These are phyloP conservation scores for Ceratobasidium sp. DNA, from an alignment of 1,284 basidiomycete species.

Conservation along the genomic window DNA sequence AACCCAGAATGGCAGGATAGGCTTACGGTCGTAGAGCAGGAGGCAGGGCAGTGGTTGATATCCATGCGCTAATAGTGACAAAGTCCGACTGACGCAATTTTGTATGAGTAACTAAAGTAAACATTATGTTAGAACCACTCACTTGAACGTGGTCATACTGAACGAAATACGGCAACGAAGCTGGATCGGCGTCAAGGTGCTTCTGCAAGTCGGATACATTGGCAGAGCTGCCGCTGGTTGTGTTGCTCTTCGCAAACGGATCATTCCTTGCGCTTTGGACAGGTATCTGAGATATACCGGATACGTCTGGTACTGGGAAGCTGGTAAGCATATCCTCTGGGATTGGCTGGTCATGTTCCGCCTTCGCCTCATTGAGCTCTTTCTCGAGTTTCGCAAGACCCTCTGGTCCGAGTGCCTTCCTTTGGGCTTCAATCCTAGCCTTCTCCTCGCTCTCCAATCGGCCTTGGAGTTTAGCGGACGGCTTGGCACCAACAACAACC, in stretches of 20 bases:
- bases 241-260: conserved; percentile 47
- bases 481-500: conserved; percentile 84
- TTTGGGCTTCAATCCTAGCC: conserved; percentile 76
- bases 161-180: conserved; percentile 84
- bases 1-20: neutral
- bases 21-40: conserved; percentile 79
- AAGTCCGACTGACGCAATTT: conserved; percentile 81
- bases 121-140: conserved; percentile 46
- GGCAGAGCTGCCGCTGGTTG: conserved; percentile 44
- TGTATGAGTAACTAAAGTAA: conserved; percentile 18
- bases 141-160: conserved; percentile 91
- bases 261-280: conserved; percentile 83
- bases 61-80: conserved; percentile 80
- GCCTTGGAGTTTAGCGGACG: conserved; percentile 85
- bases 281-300: conserved; percentile 93
- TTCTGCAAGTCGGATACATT: conserved; percentile 62
- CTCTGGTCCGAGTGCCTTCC: conserved; percentile 76
- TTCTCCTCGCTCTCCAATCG: conserved; percentile 87
- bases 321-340: conserved; percentile 81
- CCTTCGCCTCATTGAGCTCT: conserved; percentile 84
- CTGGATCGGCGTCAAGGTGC: conserved; percentile 77
- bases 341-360: conserved; percentile 85
- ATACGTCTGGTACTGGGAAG: conserved; percentile 89
- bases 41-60: conserved; percentile 79
- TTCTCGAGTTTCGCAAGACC: conserved; percentile 80